Conservation (phyloP, 164 flowering plant species). For the Magnolia officinalis region DNA sequence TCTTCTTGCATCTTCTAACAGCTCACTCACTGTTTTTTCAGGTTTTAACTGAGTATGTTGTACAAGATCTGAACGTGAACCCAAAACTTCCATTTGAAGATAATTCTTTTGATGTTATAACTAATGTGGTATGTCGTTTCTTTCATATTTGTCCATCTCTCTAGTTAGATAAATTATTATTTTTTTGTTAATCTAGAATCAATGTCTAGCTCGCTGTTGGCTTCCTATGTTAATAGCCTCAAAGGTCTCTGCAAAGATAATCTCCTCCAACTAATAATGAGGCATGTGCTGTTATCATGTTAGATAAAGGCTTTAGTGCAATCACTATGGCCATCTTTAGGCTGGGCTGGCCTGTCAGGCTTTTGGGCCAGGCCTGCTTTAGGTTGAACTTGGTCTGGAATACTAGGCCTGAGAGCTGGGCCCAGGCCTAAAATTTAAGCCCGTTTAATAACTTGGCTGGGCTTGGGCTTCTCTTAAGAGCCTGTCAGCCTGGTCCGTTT, state of each 20-base stretch:
- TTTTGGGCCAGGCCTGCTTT: no score
- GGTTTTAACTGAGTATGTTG: conserved; percentile 81
- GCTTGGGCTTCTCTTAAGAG: no score
- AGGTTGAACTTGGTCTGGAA: no score
- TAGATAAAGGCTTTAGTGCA: no score
- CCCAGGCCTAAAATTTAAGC: no score
- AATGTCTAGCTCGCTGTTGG: background rate
- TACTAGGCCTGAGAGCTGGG: no score
- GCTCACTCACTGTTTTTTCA: conserved; percentile 21
- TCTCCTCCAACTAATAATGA: no score
- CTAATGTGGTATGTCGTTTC: conserved; percentile 68
- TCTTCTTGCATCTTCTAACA: background rate
- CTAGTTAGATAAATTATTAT: background rate
- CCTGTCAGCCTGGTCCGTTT: no score
- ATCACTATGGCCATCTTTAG: no score
- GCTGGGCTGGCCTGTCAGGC: no score
- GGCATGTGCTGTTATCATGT: no score
- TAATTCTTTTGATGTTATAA: conserved; percentile 75
- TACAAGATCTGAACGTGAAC: conserved; percentile 80
- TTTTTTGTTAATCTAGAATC: background rate
- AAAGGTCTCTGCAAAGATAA: background rate
- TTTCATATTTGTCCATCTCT: background rate
- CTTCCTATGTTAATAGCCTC: background rate
- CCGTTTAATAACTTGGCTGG: no score
- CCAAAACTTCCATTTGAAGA: conserved; percentile 91